Conservation (phyloP, 164 flowering plant species). For the Stephania cephalantha region DNA sequence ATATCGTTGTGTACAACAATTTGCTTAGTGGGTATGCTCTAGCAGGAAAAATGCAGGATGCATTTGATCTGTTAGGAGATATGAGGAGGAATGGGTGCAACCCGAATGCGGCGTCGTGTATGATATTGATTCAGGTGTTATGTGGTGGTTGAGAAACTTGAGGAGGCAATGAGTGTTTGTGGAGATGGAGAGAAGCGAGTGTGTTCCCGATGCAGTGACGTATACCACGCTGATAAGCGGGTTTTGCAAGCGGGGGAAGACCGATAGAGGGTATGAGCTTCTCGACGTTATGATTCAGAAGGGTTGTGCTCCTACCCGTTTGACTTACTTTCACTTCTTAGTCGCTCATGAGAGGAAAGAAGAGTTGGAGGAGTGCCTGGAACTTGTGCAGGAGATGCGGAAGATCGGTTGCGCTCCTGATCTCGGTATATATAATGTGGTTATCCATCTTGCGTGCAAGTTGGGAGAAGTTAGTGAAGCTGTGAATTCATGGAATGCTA, state of each 20-base stretch:
- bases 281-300: slow-evolving; percentile 59
- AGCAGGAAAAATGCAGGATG: slow-evolving; percentile 73
- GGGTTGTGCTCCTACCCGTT: slow-evolving; percentile 53
- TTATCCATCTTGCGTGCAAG: slow-evolving; percentile 71
- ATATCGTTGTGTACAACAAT: slow-evolving; percentile 75
- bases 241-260: slow-evolving; percentile 78
- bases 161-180: slow-evolving; percentile 65
- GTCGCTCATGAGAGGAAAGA: slow-evolving; percentile 87
- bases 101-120: slow-evolving; percentile 77
- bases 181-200: slow-evolving; percentile 66
- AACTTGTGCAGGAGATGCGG: slow-evolving; percentile 54
- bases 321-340: slow-evolving; percentile 64
- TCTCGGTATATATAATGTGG: slow-evolving; percentile 47
- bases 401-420: slow-evolving; percentile 57
- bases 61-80: slow-evolving; percentile 57
- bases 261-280: slow-evolving; percentile 55
- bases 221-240: slow-evolving; percentile 82
- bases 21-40: slow-evolving; percentile 63
- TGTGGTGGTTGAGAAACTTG: slow-evolving; percentile 59
- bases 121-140: slow-evolving; percentile 68
- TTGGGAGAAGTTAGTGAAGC: slow-evolving; percentile 69
- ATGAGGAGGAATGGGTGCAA: slow-evolving; percentile 66
- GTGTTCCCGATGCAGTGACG: slow-evolving; percentile 75
- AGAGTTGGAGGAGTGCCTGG: slow-evolving; percentile 71
- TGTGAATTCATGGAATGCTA: slow-evolving; percentile 58